Conservation (phyloP, 208 protist genomes). For the Acanthamoeba royreba region DNA sequence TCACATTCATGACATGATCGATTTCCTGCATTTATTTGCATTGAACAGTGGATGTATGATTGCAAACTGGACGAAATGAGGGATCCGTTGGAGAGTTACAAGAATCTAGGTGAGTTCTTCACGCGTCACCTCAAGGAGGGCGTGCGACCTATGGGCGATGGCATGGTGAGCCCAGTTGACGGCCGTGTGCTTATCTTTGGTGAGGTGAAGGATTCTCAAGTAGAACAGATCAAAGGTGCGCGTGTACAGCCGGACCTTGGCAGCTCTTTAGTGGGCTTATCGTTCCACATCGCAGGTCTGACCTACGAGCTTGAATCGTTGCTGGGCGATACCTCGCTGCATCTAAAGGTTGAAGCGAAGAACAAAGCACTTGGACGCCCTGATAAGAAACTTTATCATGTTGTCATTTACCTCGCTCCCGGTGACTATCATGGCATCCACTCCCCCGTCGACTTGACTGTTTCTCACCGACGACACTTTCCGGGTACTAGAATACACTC, state of each 20-base stretch:
- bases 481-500: constrained; percentile 51
- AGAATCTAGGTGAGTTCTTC: constrained; percentile 77
- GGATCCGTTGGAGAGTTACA: constrained; percentile 67
- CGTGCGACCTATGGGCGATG: constrained; percentile 54
- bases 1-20: background rate
- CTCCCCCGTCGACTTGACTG: constrained; percentile 66
- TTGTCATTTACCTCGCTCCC: constrained; percentile 81
- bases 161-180: constrained; percentile 72
- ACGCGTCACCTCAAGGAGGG: constrained; percentile 70
- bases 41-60: constrained; percentile 4
- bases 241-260: background rate
- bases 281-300: constrained; percentile 73
- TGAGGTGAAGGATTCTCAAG: constrained; percentile 52
- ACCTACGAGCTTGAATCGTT: constrained; percentile 72
- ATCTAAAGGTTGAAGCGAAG: constrained; percentile 19
- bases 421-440: constrained; percentile 84
- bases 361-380: background rate
- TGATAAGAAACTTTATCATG: constrained; percentile 72
- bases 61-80: constrained; percentile 76
- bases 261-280: constrained; percentile 23
- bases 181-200: constrained; percentile 76
- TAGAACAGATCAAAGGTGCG: constrained; percentile 78
- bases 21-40: background rate
- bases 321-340: constrained; percentile 51
- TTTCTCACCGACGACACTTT: constrained; percentile 71